Conservation (phyloP, 2,329 filamentous ascomycete genomes). For the Calonectria crousiana region DNA sequence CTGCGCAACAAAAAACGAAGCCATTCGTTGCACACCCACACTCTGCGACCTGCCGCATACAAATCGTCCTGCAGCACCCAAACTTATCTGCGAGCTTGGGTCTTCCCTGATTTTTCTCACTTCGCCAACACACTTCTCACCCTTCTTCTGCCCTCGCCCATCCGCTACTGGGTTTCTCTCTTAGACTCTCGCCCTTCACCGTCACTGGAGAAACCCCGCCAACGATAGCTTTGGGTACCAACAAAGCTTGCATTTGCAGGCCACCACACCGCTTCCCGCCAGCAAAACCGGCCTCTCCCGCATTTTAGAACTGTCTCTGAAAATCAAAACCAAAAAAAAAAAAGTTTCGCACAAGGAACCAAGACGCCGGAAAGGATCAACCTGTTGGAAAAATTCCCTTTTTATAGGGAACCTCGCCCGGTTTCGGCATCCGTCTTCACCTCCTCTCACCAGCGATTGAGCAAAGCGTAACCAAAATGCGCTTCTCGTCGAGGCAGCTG, state of each 20-base stretch:
- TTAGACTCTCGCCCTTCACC: constrained; percentile 13
- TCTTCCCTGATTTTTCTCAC: constrained; percentile 26
- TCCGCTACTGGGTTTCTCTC: not conserved
- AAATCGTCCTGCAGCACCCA: constrained; percentile 49
- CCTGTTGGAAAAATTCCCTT: not conserved
- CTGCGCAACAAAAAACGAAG: constrained; percentile 34
- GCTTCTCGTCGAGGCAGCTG: constrained; percentile 45
- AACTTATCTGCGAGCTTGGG: constrained; percentile 34
- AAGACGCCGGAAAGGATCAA: not conserved
- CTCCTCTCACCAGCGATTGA: not conserved
- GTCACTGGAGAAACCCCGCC: constrained; percentile 19
- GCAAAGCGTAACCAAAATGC: constrained; percentile 34
- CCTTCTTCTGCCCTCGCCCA: not conserved
- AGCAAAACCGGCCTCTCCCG: constrained; percentile 31
- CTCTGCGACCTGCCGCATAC: constrained; percentile 43
- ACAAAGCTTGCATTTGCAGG: constrained; percentile 22
- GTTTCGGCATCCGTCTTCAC: not conserved
- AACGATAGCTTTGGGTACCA: constrained; percentile 23
- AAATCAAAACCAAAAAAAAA: not conserved
- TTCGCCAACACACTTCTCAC: constrained; percentile 22
- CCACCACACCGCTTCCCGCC: constrained; percentile 21
- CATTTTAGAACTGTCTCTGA: constrained; percentile 29
- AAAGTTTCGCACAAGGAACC: constrained; percentile 22
- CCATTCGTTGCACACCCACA: constrained; percentile 38
- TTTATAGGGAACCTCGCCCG: not conserved